Base-by-base conservation (phyloP, 1,139 yeast species). In the Zygosaccharomyces sapae region DNA sequence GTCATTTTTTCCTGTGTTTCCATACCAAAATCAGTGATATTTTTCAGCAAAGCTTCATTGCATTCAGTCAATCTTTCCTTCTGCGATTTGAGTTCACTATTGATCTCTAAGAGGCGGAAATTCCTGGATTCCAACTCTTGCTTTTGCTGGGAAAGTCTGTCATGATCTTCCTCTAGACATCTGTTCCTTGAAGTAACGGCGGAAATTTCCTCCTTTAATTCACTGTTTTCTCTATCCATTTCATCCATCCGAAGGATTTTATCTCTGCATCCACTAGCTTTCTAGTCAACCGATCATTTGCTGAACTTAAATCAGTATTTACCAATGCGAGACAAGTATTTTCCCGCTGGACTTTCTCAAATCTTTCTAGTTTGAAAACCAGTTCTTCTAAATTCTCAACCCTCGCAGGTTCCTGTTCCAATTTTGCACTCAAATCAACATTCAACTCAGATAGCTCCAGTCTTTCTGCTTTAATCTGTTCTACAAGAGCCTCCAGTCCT, bases 281-380 rank as follows among this genome's bases (percentile, higher is more conserved):
- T 3, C 18, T 9, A 16, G 7, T 13, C 20, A 37, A 24, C 10
- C 24, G 31, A 10, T 24, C 40, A 20, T 37, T 37, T 13, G 12
- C 18, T 37, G 40, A 22, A 10, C 19, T 30, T 10, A 37, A 24
- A 24, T 37, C 40, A 10, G 40, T 10, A 24, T 37, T 37, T 5
- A 37, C 40, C 12, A 37, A n/a, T 24, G 40, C 27, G 19, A 37
- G 18, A 5, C 40, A 30, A 24, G 31, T 37, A 24, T 37, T 37
- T 10, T 37, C 40, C 31, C 24, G 31, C 29, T 37, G 27, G 12
- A 37, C 16, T 12, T 25, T 6, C 3, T 37, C 40, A 24, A 37
- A 25, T 24, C 12, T 9, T 7, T 35, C 24, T 16, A 35, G 10
- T 35, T 35, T 37, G 5, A n/a, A 13, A 4, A 25, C 4, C 20